Evolutionary conservation across 257 asterid species (phyloP).

Genomic region (Solanum paucissectum): DNA sequence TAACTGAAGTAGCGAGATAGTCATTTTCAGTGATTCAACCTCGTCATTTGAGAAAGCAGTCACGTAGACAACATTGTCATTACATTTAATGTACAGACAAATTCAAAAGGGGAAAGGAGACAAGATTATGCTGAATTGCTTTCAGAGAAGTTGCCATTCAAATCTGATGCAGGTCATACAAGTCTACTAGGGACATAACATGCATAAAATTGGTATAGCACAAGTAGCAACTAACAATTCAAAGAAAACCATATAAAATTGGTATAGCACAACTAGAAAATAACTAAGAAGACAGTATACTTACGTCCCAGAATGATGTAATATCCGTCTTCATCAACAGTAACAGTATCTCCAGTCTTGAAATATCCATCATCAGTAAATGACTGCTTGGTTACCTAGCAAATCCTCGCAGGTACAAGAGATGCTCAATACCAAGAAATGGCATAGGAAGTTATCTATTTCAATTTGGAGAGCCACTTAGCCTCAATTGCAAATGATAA

Average conservation of each 20-base stretch:
- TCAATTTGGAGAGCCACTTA: not conserved
- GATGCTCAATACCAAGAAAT: not conserved
- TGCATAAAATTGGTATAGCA: not conserved
- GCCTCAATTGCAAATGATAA: not conserved
- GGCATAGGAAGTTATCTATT: not conserved
- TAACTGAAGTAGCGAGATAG: not conserved
- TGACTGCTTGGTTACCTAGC: slow-evolving; percentile 76
- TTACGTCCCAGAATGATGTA: slow-evolving; percentile 93
- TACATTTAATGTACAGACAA: not conserved
- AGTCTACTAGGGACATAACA: not conserved
- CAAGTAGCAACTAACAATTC: not conserved
- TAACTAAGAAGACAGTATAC: slow-evolving; percentile 1
- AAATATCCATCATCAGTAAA: slow-evolving; percentile 77
- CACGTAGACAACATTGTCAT: not conserved
- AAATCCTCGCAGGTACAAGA: not conserved
- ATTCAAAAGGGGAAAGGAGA: not conserved
- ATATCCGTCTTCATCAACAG: slow-evolving; percentile 85
- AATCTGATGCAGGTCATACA: not conserved
- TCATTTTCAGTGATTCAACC: not conserved
- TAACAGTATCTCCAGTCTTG: slow-evolving; percentile 94
- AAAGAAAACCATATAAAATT: slow-evolving; percentile 1
- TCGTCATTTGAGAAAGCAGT: not conserved
- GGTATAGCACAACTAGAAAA: not conserved
- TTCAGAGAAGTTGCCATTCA: not conserved
- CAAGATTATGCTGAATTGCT: not conserved